phyloP scores from a whole-genome alignment of 2,329 filamentous ascomycete species.

The Fusarium keratoplasticum region DNA sequence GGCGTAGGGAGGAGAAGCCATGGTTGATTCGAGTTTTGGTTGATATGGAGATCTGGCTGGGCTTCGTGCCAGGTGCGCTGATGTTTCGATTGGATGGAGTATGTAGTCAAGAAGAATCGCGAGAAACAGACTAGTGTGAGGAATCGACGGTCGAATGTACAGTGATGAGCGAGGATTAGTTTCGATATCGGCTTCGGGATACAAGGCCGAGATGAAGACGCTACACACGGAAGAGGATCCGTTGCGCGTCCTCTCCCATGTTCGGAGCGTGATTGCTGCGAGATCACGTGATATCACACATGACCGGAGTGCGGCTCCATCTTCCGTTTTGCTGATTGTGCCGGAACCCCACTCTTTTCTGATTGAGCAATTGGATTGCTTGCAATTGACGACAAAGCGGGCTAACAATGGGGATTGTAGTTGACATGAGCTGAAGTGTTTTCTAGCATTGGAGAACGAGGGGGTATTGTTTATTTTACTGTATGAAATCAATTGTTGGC shows the following conservation, averaged over 20 bases:
- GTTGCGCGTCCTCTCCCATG: slow-evolving; percentile 22
- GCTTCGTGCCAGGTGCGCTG: not conserved
- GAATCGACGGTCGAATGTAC: not conserved
- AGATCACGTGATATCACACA: not conserved
- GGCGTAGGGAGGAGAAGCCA: slow-evolving; percentile 68
- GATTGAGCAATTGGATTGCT: slow-evolving; percentile 8
- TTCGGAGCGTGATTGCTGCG: not conserved
- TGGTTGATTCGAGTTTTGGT: slow-evolving; percentile 37
- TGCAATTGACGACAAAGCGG: slow-evolving; percentile 33
- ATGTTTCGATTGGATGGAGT: not conserved
- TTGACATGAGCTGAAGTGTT: not conserved
- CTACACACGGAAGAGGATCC: slow-evolving; percentile 25
- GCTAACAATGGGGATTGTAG: not conserved
- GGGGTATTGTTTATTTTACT: not conserved
- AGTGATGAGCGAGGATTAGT: not conserved
- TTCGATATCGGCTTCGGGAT: slow-evolving; percentile 22
- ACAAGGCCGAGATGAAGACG: not conserved
- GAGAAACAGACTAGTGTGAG: not conserved
- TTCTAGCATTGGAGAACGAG: not conserved
- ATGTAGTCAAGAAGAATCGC: not conserved
- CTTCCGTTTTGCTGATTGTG: not conserved
- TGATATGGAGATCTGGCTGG: not conserved
- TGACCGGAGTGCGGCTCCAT: slow-evolving; percentile 25
- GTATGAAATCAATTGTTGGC: not conserved
- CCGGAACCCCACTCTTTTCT: not conserved